Conservation (phyloP, 78 protist genomes). For the Guillardia theta region DNA sequence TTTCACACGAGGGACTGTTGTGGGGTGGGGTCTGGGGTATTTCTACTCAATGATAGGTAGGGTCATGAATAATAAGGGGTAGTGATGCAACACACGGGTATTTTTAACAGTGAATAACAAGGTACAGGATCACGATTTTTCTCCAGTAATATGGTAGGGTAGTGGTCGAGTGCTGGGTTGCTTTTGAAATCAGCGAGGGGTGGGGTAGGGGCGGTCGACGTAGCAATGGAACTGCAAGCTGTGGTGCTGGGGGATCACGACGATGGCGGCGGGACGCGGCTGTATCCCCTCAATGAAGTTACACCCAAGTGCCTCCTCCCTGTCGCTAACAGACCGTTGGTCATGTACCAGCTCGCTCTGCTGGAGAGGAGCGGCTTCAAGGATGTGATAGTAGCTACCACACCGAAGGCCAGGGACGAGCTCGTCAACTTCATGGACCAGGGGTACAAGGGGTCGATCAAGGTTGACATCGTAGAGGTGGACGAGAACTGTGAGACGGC, state of each 20-base stretch:
- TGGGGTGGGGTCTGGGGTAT: no score
- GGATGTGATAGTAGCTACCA: neutral
- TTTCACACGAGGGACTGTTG: no score
- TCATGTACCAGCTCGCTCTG: conserved; percentile 75
- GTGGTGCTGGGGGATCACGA: conserved; percentile 46
- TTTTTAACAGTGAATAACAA: no score
- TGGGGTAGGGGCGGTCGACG: no score
- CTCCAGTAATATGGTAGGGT: no score
- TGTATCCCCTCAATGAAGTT: conserved; percentile 63
- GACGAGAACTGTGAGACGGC: conserved; percentile 66
- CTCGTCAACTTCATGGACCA: neutral
- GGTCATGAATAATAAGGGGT: no score
- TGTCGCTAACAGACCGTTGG: conserved; percentile 75
- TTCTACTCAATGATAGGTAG: no score
- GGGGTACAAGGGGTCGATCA: conserved; percentile 54
- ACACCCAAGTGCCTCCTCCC: conserved; percentile 68
- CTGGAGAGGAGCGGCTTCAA: conserved; percentile 65
- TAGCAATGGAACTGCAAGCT: conserved; percentile 35
- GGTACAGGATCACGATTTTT: no score
- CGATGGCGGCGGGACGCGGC: conserved; percentile 8
- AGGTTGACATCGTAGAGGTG: conserved; percentile 55
- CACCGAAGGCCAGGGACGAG: neutral
- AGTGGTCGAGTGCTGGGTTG: no score
- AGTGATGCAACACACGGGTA: no score
- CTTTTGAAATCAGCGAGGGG: no score